Percentiles rank a stretch among this genome's conserved stretches.
These are phyloP conservation scores for Tricholoma hemisulphureum DNA, from an alignment of 768 basidiomycete genomes.

Conservation along the genomic window DNA sequence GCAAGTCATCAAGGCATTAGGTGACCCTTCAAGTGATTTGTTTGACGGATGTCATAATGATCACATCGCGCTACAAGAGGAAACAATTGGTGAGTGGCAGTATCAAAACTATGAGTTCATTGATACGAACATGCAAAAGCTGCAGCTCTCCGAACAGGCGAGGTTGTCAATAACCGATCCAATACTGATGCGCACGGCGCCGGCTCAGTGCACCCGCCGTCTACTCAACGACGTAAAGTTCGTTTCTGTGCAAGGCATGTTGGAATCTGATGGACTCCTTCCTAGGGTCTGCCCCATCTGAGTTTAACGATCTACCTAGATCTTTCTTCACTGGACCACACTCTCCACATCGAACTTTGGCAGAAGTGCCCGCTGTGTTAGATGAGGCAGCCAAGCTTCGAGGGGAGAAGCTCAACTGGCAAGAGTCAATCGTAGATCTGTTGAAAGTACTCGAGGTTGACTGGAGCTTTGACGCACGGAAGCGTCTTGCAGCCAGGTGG, in stretches of 20 bases:
- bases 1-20: background rate
- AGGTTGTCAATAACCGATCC: background rate
- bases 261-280: background rate
- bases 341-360: background rate
- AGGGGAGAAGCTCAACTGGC: background rate
- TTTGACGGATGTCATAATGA: background rate
- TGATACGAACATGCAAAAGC: background rate
- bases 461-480: background rate
- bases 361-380: background rate
- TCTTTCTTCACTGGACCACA: background rate
- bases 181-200: no score
- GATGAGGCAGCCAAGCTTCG: background rate
- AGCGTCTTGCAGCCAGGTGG: background rate
- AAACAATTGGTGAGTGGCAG: background rate
- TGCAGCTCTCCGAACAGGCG: background rate
- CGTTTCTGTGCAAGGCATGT: background rate
- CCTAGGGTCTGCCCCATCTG: background rate
- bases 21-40: background rate
- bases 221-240: background rate
- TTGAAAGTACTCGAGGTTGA: background rate
- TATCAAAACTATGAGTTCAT: background rate
- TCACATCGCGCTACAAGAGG: background rate
- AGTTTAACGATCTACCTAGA: no score
- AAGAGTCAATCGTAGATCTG: background rate
- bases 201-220: background rate